Conservation (phyloP, 2,329 filamentous ascomycete genomes). For the Saccharata proteae region DNA sequence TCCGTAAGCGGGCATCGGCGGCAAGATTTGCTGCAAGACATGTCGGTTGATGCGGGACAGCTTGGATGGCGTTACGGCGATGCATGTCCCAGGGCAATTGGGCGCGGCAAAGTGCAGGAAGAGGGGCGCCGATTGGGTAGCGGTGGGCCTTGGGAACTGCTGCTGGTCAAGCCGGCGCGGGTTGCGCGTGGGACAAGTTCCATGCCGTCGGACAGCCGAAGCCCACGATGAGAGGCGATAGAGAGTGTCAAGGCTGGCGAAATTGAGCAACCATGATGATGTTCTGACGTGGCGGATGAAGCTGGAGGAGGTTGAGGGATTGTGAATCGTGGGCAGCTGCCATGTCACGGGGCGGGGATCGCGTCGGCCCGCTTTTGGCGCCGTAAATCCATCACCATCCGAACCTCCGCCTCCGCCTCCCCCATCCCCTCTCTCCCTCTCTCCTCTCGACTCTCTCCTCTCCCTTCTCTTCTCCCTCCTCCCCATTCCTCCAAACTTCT, state of each 20-base stretch:
- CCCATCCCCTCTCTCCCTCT: neutral
- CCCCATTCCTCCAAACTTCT: neutral
- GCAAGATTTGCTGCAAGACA: neutral
- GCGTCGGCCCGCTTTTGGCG: constrained; percentile 1
- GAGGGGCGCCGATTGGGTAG: no score
- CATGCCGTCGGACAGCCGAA: neutral
- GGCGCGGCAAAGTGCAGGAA: neutral
- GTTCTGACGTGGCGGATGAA: neutral
- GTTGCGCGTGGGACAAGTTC: neutral
- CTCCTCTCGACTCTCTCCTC: constrained; percentile 2
- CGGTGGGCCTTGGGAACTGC: constrained; percentile 6
- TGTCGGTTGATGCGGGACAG: constrained; percentile 2
- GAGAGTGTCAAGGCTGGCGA: neutral
- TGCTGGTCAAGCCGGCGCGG: no score
- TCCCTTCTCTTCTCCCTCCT: neutral
- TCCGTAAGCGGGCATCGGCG: constrained; percentile 2
- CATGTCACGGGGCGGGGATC: no score
- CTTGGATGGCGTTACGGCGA: constrained; percentile 5
- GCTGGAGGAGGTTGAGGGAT: constrained; percentile 7
- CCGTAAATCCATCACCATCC: neutral
- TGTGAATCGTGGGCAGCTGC: no score
- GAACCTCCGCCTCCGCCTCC: neutral
- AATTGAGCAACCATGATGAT: no score
- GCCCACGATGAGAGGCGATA: neutral
- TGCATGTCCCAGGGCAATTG: neutral